Evolutionary conservation across 192 early-diverging fungal species (phyloP), one percentile per base, ranked within the genome.

Genomic region (Linnemannia elongata): DNA sequence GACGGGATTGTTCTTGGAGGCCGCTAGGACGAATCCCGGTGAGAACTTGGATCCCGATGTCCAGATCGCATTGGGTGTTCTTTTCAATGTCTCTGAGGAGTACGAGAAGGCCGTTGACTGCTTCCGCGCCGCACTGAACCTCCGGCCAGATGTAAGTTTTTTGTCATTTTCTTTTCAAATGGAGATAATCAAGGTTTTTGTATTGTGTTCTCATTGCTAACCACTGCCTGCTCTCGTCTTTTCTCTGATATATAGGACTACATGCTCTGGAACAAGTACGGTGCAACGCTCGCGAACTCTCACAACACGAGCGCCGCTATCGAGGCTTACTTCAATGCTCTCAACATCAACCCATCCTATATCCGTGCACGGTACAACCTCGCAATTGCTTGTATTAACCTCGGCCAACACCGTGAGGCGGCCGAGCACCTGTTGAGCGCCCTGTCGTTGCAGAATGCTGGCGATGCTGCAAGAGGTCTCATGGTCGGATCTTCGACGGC

Each of bases 31-130:
- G 13, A 83, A 81, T 22, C 89, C 91, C 27, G 94, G 91, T n/a
- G 86, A 90, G 47, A 91, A 96, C 38, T 76, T 97, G 82, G 99
- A 99, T 82, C 90, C 97, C 0, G 96, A 97, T 82, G 96, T 99
- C 0, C 99, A 99, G 89, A 91, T 97, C 55, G 98, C 95, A 2
- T 91, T 99, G 12, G 99, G 99, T 8, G 94, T 99, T 5, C 85
- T 99, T 66, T 99, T 98, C 89, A 97, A 99, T 91, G 94, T 97
- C 30, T 95, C 94, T 17, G 90, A 94, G 36, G 98, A 99, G 84
- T 99, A 98, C 75, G 91, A 94, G 72, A 99, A 99, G 92, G 98
- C 99, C 1, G 91, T 98, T 12, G 99, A 99, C 83, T 99, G 99
- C 87, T 99, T 99, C 90, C 93, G 95, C 76, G 94, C 97, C 1